Base-by-base conservation (phyloP, 305 asterid genomes). In the Fraxinus sp. region DNA sequence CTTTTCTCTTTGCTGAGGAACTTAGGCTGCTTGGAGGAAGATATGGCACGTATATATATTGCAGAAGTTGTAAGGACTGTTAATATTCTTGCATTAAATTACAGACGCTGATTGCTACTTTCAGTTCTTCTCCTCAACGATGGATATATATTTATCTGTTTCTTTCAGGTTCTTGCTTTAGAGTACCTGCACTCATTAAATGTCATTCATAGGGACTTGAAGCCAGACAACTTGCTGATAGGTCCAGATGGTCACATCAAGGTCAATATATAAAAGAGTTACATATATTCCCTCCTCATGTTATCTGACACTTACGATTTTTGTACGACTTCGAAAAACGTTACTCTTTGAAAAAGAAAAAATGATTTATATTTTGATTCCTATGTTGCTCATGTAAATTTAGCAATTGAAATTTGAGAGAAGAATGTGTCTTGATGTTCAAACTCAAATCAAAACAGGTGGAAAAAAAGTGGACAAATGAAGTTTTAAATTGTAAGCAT, bases 231-330 rank as follows among this genome's bases (percentile, higher is more conserved):
- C 88, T 89, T 97, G 85, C 89, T 97, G 91, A 95, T 97, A 77
- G 98, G 98, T 87, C 96, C 98, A 80, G 96, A 95, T 86, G 99
- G 99, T 84, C 99, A 95, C 90, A 93, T 97, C 93, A 97, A 97
- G 99, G 99, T 97, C 91, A 83, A 84, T 86, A 85, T 79, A 81
- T 81, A 46, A 52, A 86, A 81, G 75, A 84, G 59, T 81, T 77
- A 73, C 78, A 30, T 75, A 11, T 82, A 81, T 83, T 64, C 77
- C 14, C 32, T 75, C 77, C 76, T 84, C 86, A n/a, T 75, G 37
- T 66, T 66, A 66, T 66, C 8, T 3, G n/a, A 26, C 74, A 66
- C 74, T 66, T 66, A 3, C 37, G 8, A 66, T 52, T 66, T 24
- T 24, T 26, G 0, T 10, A 62, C 2, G 13, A 20, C 32, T 62